Percentiles rank a stretch among this genome's conserved stretches.
phyloP scores from a whole-genome alignment of 2,329 filamentous ascomycete species.

The Fusarium euwallaceae region DNA sequence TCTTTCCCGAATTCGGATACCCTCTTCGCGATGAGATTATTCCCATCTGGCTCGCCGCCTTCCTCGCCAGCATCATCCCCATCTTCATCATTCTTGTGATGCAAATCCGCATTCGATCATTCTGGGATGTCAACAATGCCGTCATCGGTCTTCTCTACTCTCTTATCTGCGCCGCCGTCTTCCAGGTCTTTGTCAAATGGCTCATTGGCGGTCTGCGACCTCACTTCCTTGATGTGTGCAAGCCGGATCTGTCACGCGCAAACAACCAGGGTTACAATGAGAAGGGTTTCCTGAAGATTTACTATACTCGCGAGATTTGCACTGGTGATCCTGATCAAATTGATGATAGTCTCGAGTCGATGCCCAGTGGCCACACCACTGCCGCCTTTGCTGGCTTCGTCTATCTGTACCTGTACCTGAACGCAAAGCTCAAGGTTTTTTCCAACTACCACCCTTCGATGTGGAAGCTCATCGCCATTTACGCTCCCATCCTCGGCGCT shows the following conservation, averaged over 20 bases:
- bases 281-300: slow-evolving; percentile 68
- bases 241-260: slow-evolving; percentile 64
- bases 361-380: slow-evolving; percentile 77
- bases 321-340: slow-evolving; percentile 66
- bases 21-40: slow-evolving; percentile 78
- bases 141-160: slow-evolving; percentile 77
- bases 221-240: slow-evolving; percentile 74
- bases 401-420: slow-evolving; percentile 76
- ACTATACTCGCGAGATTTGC: slow-evolving; percentile 75
- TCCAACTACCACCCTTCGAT: slow-evolving; percentile 74
- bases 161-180: slow-evolving; percentile 77
- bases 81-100: slow-evolving; percentile 74
- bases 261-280: slow-evolving; percentile 56
- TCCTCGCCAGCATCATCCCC: slow-evolving; percentile 74
- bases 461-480: slow-evolving; percentile 74
- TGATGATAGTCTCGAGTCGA: slow-evolving; percentile 72
- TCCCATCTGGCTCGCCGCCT: slow-evolving; percentile 77
- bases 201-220: slow-evolving; percentile 74
- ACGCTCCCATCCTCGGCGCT: slow-evolving; percentile 71
- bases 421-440: slow-evolving; percentile 79
- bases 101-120: slow-evolving; percentile 76
- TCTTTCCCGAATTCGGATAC: slow-evolving; percentile 79
- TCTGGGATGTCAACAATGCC: slow-evolving; percentile 80
- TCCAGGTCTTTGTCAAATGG: slow-evolving; percentile 76
- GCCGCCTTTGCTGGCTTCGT: slow-evolving; percentile 74